Conservation (phyloP, 805 yeast species). For the Metschnikowia colocasiae region DNA sequence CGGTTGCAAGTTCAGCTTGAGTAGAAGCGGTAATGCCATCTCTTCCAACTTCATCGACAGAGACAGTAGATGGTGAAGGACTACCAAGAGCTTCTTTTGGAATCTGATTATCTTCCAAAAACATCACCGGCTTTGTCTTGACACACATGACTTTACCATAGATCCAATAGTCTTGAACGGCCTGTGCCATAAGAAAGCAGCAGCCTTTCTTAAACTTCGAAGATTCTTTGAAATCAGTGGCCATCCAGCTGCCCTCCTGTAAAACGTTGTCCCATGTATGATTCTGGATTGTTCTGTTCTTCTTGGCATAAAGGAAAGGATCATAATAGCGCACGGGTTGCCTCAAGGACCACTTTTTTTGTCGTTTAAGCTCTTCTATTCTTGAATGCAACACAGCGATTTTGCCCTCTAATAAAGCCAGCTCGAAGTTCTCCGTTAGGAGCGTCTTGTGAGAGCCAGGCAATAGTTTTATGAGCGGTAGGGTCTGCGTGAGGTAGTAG, state of each 20-base stretch:
- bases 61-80: neutral
- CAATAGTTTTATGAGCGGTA: conserved; percentile 76
- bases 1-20: neutral
- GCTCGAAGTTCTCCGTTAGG: conserved; percentile 79
- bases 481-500: conserved; percentile 80
- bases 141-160: conserved; percentile 67
- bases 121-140: conserved; percentile 43
- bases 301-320: conserved; percentile 45
- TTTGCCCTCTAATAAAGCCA: conserved; percentile 84
- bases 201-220: conserved; percentile 66
- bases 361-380: conserved; percentile 85
- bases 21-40: neutral
- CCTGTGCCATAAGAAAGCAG: conserved; percentile 66
- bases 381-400: conserved; percentile 85
- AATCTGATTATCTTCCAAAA: conserved; percentile 9
- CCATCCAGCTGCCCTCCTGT: conserved; percentile 82
- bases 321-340: conserved; percentile 74
- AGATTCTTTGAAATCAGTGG: conserved; percentile 69
- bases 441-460: conserved; percentile 85
- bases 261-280: conserved; percentile 72
- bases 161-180: conserved; percentile 73
- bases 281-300: conserved; percentile 27
- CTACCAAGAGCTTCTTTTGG: neutral
- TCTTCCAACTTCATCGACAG: neutral
- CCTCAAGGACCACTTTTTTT: conserved; percentile 85